These are phyloP conservation scores for Desmodesmus armatus DNA, from an alignment of 139 green algal species.

Conservation along the genomic window DNA sequence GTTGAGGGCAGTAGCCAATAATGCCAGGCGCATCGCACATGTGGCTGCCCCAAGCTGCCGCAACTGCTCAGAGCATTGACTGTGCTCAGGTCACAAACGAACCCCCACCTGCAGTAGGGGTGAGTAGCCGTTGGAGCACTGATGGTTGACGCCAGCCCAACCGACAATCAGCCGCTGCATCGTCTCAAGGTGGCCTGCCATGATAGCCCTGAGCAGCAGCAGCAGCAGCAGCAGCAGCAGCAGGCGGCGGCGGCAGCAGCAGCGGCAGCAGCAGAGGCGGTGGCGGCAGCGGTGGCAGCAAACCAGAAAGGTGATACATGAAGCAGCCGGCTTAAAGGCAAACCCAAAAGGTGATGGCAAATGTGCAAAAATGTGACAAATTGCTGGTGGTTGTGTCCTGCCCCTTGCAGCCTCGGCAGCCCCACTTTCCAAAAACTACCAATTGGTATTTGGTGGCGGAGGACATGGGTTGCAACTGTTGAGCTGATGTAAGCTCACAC, in stretches of 20 bases:
- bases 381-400: no score
- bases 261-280: background rate
- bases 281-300: background rate
- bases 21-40: background rate
- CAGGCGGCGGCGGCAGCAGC: background rate
- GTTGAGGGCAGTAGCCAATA: background rate
- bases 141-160: background rate
- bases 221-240: background rate
- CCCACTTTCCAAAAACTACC: no score
- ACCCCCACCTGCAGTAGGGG: constrained; percentile 12
- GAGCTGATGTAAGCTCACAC: no score
- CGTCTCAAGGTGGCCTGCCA: background rate
- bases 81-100: background rate
- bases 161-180: background rate
- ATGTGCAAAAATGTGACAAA: no score
- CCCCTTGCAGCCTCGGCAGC: no score
- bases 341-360: no score
- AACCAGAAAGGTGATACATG: no score
- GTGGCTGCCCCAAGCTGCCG: background rate
- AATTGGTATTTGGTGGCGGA: no score
- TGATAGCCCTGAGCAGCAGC: constrained; percentile 4
- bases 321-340: no score
- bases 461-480: no score
- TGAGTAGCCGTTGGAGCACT: background rate
- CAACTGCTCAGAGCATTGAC: background rate